Evolutionary conservation across 352 stramenopile genomes (phyloP), one percentile per base, ranked within the genome.

Genomic region (Phytopythium delawarense): DNA sequence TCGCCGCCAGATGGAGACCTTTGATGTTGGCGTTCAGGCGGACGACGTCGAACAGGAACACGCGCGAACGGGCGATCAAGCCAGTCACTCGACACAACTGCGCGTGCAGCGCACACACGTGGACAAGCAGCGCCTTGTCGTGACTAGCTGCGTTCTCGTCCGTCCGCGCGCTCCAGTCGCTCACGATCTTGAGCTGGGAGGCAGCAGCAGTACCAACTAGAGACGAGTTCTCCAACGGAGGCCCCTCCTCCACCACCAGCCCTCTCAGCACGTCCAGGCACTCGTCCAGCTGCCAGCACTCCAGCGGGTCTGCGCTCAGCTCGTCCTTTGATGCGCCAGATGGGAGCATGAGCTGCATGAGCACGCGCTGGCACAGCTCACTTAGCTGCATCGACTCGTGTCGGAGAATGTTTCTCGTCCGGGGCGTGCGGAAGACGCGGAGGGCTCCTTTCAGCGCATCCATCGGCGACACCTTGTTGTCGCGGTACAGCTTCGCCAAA

Each of bases 11-110:
- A 49, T 75, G 81, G 8, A 88, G 30, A 0, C 76, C 79, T 44
- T 69, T 70, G 28, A 88, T 80, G 48, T 76, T 71, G 1, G 66
- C 57, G 54, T 83, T 76, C 9, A 51, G 56, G 25, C 70, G 60
- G 20, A 87, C 12, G 12, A 88, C 18, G 32, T 88, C 75, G 23
- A 82, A 78, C 1, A 85, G 51, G 49, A 88, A 44, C 42, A 84
- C 71, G 2, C 74, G 74, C 5, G 70, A 68, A 9, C 73, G 39
- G 44, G 54, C 30, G 16, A 68, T 37, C 37, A 75, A 68, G 11
- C 56, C 51, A 8, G 66, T 63, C 0, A 60, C 58, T 16, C 59
- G 59, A 28, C 76, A 87, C 21, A 88, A 51, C 23, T 65, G 61
- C 9, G 71, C 64, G 40, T 80, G 63, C 2, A 88, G 69, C 5